phyloP scores from a whole-genome alignment of 2,329 filamentous ascomycete species.

The Penicillium digitatum region DNA sequence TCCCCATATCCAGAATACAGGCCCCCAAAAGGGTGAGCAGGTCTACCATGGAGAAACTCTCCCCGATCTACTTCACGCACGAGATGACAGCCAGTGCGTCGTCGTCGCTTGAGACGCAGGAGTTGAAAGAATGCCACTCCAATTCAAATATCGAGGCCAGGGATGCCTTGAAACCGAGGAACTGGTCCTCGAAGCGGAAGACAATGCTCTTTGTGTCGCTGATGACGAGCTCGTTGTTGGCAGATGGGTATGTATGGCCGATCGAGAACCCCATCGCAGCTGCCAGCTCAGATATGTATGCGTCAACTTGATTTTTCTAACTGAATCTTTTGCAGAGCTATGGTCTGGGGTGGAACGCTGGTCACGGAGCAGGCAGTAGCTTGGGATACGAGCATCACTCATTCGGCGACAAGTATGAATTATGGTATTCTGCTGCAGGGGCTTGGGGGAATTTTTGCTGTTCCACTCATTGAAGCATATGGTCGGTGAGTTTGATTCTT shows the following conservation, averaged over 20 bases:
- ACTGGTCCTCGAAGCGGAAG: constrained; percentile 31
- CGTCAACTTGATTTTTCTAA: not conserved
- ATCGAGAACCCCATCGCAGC: not conserved
- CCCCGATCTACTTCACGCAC: not conserved
- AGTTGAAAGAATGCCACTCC: constrained; percentile 2
- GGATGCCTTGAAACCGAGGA: constrained; percentile 25
- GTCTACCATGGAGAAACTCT: constrained; percentile 15
- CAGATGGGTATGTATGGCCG: constrained; percentile 30
- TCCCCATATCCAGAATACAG: not conserved
- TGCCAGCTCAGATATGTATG: not conserved
- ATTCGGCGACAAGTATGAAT: constrained; percentile 40
- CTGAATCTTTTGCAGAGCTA: constrained; percentile 23
- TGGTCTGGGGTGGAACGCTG: constrained; percentile 42
- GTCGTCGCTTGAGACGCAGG: constrained; percentile 5
- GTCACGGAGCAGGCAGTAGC: constrained; percentile 38
- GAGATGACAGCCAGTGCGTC: constrained; percentile 12
- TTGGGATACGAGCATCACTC: constrained; percentile 32
- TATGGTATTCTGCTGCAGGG: constrained; percentile 41
- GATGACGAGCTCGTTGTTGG: constrained; percentile 36
- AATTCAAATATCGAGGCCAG: constrained; percentile 2
- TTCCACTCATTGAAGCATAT: constrained; percentile 40
- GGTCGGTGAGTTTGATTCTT: constrained; percentile 33
- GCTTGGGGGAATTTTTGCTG: constrained; percentile 37
- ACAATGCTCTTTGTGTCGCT: constrained; percentile 32
- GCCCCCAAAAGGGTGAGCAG: not conserved